Evolutionary conservation across 2,329 filamentous ascomycete genomes (phyloP).

Genomic region (Colletotrichum plurivorum): DNA sequence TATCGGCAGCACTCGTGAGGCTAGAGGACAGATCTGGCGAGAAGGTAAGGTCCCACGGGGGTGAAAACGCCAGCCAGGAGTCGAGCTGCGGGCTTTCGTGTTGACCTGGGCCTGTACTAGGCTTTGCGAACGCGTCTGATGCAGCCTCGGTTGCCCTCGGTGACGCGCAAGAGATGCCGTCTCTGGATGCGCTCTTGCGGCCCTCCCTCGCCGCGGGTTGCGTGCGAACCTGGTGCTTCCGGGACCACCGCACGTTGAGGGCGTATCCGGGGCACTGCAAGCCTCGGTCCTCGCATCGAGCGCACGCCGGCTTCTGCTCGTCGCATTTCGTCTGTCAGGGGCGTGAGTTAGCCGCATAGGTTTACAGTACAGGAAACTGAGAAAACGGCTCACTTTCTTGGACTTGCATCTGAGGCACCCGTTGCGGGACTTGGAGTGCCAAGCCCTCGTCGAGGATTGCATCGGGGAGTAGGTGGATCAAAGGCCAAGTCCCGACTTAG

Average conservation of each 20-base stretch:
- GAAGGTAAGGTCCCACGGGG: not conserved
- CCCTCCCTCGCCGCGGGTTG: not conserved
- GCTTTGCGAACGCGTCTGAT: accelerated
- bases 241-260: conserved; percentile 44
- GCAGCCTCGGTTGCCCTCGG: accelerated
- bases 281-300: conserved; percentile 42
- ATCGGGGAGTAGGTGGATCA: not conserved
- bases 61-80: not conserved
- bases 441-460: conserved; percentile 6
- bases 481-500: too few species aligned
- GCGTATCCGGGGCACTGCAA: conserved; percentile 44
- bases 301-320: conserved; percentile 41
- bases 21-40: not conserved
- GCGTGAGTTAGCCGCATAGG: too few species aligned
- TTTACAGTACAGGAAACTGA: too few species aligned
- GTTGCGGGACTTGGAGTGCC: conserved; percentile 17
- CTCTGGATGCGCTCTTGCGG: accelerated
- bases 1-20: not conserved
- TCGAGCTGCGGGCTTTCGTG: not conserved
- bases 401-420: conserved; percentile 23
- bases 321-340: conserved; percentile 43
- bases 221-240: conserved; percentile 40
- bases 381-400: conserved; percentile 9
- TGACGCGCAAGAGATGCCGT: accelerated
- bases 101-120: too few species aligned